Percentiles rank a stretch among this genome's conserved stretches.
Evolutionary conservation across 2,329 filamentous ascomycete species (phyloP).

Genomic region (Hawksworthiomyces lignivorus): DNA sequence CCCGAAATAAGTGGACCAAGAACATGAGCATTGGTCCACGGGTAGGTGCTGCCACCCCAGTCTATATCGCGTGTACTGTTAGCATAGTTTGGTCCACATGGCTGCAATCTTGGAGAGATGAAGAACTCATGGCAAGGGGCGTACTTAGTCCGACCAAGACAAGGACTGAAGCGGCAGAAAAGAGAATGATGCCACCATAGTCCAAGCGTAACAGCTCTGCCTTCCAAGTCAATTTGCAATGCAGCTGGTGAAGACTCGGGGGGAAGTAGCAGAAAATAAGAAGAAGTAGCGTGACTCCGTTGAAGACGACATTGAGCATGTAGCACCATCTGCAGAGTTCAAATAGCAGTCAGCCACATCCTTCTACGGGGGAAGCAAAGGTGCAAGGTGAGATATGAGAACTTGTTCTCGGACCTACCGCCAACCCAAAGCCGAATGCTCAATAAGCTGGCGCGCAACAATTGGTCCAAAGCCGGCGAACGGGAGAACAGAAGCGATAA

Average conservation of each 20-base stretch:
- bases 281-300: constrained; percentile 27
- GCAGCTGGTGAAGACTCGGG: constrained; percentile 35
- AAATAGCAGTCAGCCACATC: too few species aligned
- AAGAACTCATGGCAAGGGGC: too few species aligned
- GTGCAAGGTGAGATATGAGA: too few species aligned
- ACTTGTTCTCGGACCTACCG: too few species aligned
- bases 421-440: constrained; percentile 33
- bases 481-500: constrained; percentile 29
- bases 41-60: constrained; percentile 30
- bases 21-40: constrained; percentile 31
- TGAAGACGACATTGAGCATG: constrained; percentile 37
- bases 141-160: neutral
- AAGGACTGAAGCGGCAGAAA: constrained; percentile 24
- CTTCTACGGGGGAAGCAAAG: too few species aligned
- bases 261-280: constrained; percentile 37
- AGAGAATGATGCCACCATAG: constrained; percentile 33
- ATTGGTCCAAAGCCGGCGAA: constrained; percentile 35
- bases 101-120: too few species aligned
- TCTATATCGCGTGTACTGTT: too few species aligned
- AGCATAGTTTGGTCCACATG: too few species aligned
- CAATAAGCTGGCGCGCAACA: constrained; percentile 33
- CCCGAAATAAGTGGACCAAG: constrained; percentile 27
- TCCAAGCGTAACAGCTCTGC: constrained; percentile 35
- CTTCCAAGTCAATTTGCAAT: constrained; percentile 24
- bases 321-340: too few species aligned